These are phyloP conservation scores for Rhizophagus prolifer DNA, from an alignment of 192 early-diverging fungal genomes.

Conservation along the genomic window DNA sequence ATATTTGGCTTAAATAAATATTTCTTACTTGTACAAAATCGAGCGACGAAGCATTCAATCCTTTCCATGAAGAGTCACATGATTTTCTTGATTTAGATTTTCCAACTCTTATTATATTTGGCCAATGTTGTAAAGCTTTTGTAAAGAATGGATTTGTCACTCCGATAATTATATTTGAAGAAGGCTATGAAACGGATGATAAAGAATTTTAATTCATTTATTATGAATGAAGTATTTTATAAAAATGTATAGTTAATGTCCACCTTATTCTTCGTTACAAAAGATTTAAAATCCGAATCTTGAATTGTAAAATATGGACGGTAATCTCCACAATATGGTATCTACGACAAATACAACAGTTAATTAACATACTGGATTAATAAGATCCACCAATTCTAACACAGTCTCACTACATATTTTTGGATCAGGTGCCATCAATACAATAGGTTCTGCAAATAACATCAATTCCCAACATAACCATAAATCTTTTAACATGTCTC, in stretches of 20 bases:
- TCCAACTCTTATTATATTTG: conserved; percentile 65
- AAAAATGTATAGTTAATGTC: not conserved
- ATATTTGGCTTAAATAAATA: not conserved
- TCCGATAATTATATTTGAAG: conserved; percentile 82
- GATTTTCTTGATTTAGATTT: conserved; percentile 31
- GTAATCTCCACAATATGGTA: conserved; percentile 94
- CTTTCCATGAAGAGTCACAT: conserved; percentile 1
- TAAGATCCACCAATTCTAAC: conserved; percentile 80
- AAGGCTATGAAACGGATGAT: conserved; percentile 50
- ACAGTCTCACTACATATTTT: conserved; percentile 84
- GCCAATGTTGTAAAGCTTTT: conserved; percentile 91
- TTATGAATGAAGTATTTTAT: not conserved
- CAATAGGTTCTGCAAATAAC: conserved; percentile 84
- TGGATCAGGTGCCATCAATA: conserved; percentile 88
- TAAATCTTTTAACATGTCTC: conserved; percentile 73
- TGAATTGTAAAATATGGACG: conserved; percentile 98
- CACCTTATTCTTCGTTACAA: conserved; percentile 59
- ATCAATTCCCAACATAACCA: conserved; percentile 96
- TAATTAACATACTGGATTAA: conserved; percentile 75
- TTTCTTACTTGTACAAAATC: conserved; percentile 51
- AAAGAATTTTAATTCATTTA: not conserved
- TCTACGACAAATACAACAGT: conserved; percentile 39
- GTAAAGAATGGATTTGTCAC: conserved; percentile 95
- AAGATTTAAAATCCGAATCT: conserved; percentile 84
- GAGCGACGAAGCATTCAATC: conserved; percentile 27